phyloP scores from a whole-genome alignment of 2,329 filamentous ascomycete genomes.

The Alternaria panax region DNA sequence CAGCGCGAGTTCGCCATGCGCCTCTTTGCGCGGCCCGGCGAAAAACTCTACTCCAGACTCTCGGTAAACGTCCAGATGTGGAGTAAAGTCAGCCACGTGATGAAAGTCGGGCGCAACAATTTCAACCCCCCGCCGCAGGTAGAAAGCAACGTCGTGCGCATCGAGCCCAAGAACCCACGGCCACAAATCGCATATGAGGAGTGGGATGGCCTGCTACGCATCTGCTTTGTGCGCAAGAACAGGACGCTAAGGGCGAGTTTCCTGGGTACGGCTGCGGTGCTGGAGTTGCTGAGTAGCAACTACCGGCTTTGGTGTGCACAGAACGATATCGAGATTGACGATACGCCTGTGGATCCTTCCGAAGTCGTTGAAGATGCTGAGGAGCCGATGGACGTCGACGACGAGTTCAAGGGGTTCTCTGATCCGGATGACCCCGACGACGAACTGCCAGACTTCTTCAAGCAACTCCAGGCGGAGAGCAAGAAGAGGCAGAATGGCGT shows the following conservation, averaged over 20 bases:
- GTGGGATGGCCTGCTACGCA: slow-evolving; percentile 87
- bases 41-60: slow-evolving; percentile 88
- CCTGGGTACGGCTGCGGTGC: slow-evolving; percentile 79
- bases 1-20: slow-evolving; percentile 94
- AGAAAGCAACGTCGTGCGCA: slow-evolving; percentile 87
- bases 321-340: slow-evolving; percentile 80
- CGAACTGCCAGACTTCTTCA: slow-evolving; percentile 84
- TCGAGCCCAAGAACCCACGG: slow-evolving; percentile 84
- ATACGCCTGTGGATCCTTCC: slow-evolving; percentile 50
- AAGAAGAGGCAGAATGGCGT: slow-evolving; percentile 55
- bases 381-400: slow-evolving; percentile 58
- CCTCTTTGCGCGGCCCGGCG: slow-evolving; percentile 85
- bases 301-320: slow-evolving; percentile 91
- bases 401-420: slow-evolving; percentile 58
- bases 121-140: slow-evolving; percentile 95
- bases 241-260: slow-evolving; percentile 85
- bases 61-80: slow-evolving; percentile 95
- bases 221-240: slow-evolving; percentile 88
- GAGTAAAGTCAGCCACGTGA: slow-evolving; percentile 74
- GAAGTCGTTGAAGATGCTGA: slow-evolving; percentile 53
- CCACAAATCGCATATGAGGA: slow-evolving; percentile 93
- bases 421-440: slow-evolving; percentile 68
- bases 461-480: slow-evolving; percentile 62
- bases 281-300: slow-evolving; percentile 84
- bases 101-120: slow-evolving; percentile 96